Evolutionary conservation across 495 filamentous ascomycete species (phyloP), one percentile per base, ranked within the genome.

Genomic region (Aspergillus campestris): DNA sequence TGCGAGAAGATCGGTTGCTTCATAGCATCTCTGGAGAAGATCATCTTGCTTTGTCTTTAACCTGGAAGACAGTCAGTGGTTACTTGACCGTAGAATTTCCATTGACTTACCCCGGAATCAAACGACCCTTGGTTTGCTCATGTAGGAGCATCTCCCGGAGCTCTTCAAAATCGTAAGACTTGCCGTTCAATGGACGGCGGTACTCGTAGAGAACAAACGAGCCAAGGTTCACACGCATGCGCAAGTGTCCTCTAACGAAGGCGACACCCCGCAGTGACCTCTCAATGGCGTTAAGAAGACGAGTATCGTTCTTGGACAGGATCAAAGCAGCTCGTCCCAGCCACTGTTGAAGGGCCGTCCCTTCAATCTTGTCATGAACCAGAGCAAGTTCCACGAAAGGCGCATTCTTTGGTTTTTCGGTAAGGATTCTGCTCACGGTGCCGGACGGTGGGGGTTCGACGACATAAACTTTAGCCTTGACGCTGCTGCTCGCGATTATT

Each of bases 201-300:
- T 73, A 83, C 10, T 60, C 50, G 7, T 61, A 59, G 10, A 86
- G 59, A 7, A 71, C 50, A 27, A 79, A 66, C 0, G 66, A 61
- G 0, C 82, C 83, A 35, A 86, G 73, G 30, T 72, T 65, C 3
- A 82, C 66, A 14, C 75, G 69, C 72, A 87, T 69, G 2, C 66
- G 63, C 31, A 80, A 53, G 30, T 68, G 57, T 11, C 64, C 66
- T 41, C 62, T 57, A 33, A 61, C 60, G 18, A 55, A 61, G 3
- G 55, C 49, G n/a, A 74, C 44, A 5, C 54, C 46, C 7, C 38
- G 42, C n/a, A 73, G 41, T 0, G 59, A 62, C 40, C 49, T 58
- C 8, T 59, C 47, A 28, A 72, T 33, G 1, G 58, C 54, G 2
- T 34, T 50, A 7, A 64, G 45, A 27, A 71, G 43, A 3, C 54